phyloP scores from a whole-genome alignment of 257 asterid genomes.

The Linderniella brevidens region DNA sequence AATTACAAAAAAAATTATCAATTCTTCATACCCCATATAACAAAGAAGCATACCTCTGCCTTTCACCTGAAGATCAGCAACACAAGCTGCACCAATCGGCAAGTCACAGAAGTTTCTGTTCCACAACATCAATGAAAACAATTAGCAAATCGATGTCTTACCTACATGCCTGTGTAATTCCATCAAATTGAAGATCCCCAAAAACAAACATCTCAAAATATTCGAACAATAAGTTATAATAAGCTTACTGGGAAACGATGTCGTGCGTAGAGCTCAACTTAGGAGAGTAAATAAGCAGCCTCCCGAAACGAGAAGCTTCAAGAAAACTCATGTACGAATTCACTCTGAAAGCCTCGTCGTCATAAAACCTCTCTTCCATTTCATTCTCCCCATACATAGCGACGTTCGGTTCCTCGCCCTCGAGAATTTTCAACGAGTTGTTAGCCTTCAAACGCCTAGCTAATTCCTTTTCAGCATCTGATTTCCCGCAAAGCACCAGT shows the following conservation, averaged over 20 bases:
- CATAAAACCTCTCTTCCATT: constrained; percentile 8
- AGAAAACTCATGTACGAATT: constrained; percentile 37
- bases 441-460: constrained; percentile 38
- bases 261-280: constrained; percentile 70
- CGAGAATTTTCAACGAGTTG: constrained; percentile 33
- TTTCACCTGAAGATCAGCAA: constrained; percentile 75
- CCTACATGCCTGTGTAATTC: too few relatives aligned
- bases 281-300: constrained; percentile 58
- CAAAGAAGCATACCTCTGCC: constrained; percentile 57
- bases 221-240: background rate
- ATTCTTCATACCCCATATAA: constrained; percentile 1
- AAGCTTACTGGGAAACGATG: constrained; percentile 48
- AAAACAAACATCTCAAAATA: background rate
- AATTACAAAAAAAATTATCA: background rate
- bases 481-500: constrained; percentile 56
- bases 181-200: background rate
- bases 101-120: constrained; percentile 64
- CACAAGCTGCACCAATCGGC: constrained; percentile 75
- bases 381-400: constrained; percentile 32
- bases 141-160: too few relatives aligned
- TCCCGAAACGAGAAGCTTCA: constrained; percentile 42
- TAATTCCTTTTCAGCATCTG: constrained; percentile 33
- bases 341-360: constrained; percentile 25
- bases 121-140: constrained; percentile 2
- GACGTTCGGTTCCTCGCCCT: constrained; percentile 23